Conservation (phyloP, 805 yeast genomes). For the Saccharomycopsis fibuligera region DNA sequence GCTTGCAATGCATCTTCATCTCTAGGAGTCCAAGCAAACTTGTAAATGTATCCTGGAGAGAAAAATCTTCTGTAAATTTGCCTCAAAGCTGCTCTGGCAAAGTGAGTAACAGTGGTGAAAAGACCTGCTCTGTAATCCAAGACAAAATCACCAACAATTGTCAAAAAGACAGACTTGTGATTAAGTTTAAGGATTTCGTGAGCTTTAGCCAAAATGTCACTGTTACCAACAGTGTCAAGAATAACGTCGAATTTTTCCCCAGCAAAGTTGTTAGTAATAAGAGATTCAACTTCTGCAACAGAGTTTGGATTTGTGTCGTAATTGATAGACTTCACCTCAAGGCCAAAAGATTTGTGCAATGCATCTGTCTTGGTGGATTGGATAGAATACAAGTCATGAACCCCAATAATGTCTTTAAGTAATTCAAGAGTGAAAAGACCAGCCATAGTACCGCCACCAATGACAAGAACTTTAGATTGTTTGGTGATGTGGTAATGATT, state of each 20-base stretch:
- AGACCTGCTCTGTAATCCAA: conserved; percentile 33
- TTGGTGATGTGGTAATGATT: conserved; percentile 27
- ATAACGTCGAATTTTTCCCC: conserved; percentile 48
- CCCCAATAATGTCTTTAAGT: conserved; percentile 42
- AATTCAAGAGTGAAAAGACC: conserved; percentile 58
- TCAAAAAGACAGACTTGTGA: conserved; percentile 42
- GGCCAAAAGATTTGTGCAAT: conserved; percentile 28
- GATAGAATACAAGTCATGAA: conserved; percentile 43
- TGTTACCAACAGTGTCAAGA: conserved; percentile 68
- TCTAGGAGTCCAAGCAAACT: neutral
- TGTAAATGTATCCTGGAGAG: conserved; percentile 3
- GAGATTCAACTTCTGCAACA: neutral
- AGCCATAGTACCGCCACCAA: conserved; percentile 77
- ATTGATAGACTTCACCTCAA: conserved; percentile 8
- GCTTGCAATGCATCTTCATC: conserved; percentile 31
- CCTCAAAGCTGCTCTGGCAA: neutral
- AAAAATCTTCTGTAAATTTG: neutral
- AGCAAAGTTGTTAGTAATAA: conserved; percentile 8
- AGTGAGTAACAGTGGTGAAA: neutral
- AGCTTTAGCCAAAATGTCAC: conserved; percentile 35
- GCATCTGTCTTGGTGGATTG: conserved; percentile 48
- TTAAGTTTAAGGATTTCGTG: conserved; percentile 9
- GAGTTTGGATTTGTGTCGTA: conserved; percentile 10
- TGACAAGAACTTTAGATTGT: conserved; percentile 47
- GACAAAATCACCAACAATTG: conserved; percentile 60